Percentiles rank a stretch among this genome's conserved stretches.
These are phyloP conservation scores for Eucalyptus decipiens DNA, from an alignment of 345 rosid species.

Conservation along the genomic window DNA sequence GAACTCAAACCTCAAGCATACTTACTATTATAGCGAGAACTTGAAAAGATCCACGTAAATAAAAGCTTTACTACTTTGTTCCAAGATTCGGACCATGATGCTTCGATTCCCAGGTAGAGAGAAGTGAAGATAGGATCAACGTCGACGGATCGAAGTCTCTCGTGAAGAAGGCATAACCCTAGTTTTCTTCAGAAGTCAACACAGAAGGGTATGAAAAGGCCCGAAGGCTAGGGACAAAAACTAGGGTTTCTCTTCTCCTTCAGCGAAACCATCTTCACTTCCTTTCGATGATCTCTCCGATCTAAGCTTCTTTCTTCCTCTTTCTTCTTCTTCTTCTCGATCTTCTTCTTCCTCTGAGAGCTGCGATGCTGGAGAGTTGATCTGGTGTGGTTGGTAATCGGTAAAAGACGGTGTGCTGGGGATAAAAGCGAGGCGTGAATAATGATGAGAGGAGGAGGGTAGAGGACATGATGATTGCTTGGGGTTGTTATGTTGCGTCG, in stretches of 20 bases:
- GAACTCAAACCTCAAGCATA: background rate
- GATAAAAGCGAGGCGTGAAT: constrained; percentile 10
- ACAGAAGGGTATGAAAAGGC: background rate
- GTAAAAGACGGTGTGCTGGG: constrained; percentile 14
- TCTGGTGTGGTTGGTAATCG: constrained; percentile 13
- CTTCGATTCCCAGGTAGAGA: constrained; percentile 43
- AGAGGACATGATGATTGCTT: constrained; percentile 41
- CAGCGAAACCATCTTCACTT: constrained; percentile 11
- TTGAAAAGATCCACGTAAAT: background rate
- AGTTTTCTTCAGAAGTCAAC: background rate
- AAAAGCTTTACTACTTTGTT: background rate
- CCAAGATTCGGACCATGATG: constrained; percentile 48
- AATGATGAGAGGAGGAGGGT: constrained; percentile 27
- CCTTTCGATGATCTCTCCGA: background rate
- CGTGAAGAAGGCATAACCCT: background rate
- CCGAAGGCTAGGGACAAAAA: background rate
- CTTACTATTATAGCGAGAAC: background rate
- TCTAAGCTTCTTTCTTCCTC: background rate
- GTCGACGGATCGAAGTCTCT: background rate
- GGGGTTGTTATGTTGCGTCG: background rate
- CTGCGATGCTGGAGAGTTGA: background rate
- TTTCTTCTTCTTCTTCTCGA: constrained; percentile 2
- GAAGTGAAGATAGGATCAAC: background rate
- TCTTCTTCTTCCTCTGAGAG: background rate
- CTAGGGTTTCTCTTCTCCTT: constrained; percentile 32